Evolutionary conservation across 139 green algal genomes (phyloP).

Genomic region (Pleodorina starrii): DNA sequence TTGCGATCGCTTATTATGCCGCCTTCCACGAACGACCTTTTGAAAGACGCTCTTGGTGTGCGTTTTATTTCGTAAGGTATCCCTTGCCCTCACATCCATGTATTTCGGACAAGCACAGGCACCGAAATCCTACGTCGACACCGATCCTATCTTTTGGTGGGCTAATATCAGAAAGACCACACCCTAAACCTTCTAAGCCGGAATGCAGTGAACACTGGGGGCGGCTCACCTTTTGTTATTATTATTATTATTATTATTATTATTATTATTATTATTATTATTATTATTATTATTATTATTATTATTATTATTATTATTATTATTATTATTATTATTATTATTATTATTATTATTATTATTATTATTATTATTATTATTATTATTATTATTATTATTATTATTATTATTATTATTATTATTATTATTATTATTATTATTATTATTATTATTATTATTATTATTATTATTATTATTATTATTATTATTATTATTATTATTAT

Average conservation of each 20-base stretch:
- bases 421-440: slow-evolving; percentile 14
- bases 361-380: slow-evolving; percentile 29
- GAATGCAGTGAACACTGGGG: no score
- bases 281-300: slow-evolving; percentile 28
- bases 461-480: slow-evolving; percentile 32
- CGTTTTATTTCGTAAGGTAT: no score
- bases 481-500: slow-evolving; percentile 19
- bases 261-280: slow-evolving; percentile 21
- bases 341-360: slow-evolving; percentile 29
- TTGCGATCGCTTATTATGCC: no score
- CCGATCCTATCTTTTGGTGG: no score
- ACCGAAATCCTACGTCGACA: no score
- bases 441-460: slow-evolving; percentile 26
- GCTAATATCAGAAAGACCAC: no score
- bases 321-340: slow-evolving; percentile 29
- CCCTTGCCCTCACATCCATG: no score
- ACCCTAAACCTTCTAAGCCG: no score
- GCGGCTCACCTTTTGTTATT: neutral
- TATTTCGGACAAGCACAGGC: no score
- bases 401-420: slow-evolving; percentile 29
- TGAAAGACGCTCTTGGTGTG: no score
- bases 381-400: slow-evolving; percentile 22
- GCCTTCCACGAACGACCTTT: no score
- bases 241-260: slow-evolving; percentile 5
- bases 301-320: slow-evolving; percentile 24